Evolutionary conservation across 2,329 filamentous ascomycete genomes (phyloP), one percentile per base, ranked within the genome.

Genomic region (Fusarium abutilonis): DNA sequence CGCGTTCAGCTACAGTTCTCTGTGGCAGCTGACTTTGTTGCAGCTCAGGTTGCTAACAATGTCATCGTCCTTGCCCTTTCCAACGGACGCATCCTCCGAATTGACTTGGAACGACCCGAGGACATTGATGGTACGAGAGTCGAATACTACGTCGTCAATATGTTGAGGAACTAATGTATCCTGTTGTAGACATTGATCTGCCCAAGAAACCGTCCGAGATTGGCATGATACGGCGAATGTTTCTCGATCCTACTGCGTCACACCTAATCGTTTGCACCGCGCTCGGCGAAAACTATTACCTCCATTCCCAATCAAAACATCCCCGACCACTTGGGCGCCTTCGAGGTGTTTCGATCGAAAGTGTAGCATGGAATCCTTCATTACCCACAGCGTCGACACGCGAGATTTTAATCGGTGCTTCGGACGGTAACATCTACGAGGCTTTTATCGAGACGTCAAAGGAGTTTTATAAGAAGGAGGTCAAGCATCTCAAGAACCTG

Each of bases 21-120:
- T 58, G 89, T 98, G 71, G 92, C 94, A 2, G 93, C 94, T 66
- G 92, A 97, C 77, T 98, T 99, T 74, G 95, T 97, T 43, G 93
- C 95, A 15, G 93, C 93, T 36, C 93, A 97, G 77, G 94, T 98
- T 52, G 93, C 94, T 64, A 98, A 99, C 78, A 97, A 99, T 81
- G 93, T 98, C 60, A 85, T 99, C 54, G 88, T 98, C 19, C 83
- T 99, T 47, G 95, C 95, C 36, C 84, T 99, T 34, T 94, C 93
- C 6, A 97, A 94, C 56, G 92, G 93, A 46, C 89, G 94, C 69
- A 95, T 99, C 64, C 81, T 99, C 57, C 88, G 95, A 59, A 99
- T 99, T 75, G 95, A 98, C 75, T 81, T 98, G 47, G 93, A 97
- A 76, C 91, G 89, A 72, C 91, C 95, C 6, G 92, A 93, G 73